Base-by-base conservation (phyloP, 176 grass and related monocot species). In the Oryza officinalis region DNA sequence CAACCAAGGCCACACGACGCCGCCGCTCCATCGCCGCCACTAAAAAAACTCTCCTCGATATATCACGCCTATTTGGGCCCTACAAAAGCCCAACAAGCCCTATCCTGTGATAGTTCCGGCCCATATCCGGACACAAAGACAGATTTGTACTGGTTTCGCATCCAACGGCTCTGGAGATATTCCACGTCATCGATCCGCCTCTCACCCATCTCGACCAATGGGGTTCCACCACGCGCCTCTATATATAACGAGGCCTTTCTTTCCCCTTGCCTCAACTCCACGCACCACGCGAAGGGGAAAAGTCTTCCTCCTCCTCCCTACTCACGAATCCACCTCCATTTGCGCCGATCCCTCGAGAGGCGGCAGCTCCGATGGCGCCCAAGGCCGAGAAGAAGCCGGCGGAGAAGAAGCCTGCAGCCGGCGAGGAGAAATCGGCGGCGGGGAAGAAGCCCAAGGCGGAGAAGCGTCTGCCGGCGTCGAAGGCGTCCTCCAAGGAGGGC, bases 391-490 rank as follows among this genome's bases (percentile, higher is more conserved):
- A 91, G 89, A 87, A 87, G 70, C 85, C 81, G 1, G 81, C 88
- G 61, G 75, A 83, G 85, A 91, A 91, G 85, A 91, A 91, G 81
- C 71, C 85, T 1, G 77, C 35, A 37, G 35, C 38, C 27, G 80
- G 83, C 68, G 84, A 41, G 12, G 79, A 87, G 63, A 91, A 91
- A 43, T 22, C 50, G 17, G 71, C 82, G 0, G 74, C 86, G 1
- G 86, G 82, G 30, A 88, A 92, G 90, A 92, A 92, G 86, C 90
- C 86, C 57, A 91, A 88, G 90, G 86, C 90, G 28, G 86, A 86
- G 86, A 88, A 92, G 90, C 90, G 90, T 0, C 37, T 92, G 12
- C 86, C 86, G 1, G 70, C 85, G 14, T 76, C 81, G 43, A 86
- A 86, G 85, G 23, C 85, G 10, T 47, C 70, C 5, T 47, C 57